Base-by-base conservation (phyloP, 257 asterid genomes). In the Anisodus acutangulus region DNA sequence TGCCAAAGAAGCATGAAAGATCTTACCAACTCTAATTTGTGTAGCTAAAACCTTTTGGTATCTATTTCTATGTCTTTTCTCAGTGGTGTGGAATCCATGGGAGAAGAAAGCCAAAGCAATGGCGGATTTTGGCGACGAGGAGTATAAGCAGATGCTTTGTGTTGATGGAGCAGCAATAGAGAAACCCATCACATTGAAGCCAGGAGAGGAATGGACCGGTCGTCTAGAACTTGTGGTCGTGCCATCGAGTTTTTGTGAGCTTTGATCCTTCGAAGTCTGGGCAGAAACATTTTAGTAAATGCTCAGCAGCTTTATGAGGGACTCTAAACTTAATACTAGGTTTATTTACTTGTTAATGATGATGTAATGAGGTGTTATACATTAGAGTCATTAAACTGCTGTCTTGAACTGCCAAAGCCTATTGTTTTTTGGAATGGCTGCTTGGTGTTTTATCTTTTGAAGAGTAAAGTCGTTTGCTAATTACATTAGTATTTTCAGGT, bases 21-120 rank as follows among this genome's bases (percentile, higher is more conserved):
- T 51, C 11, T 37, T 51, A 13, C 63, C 81, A 26, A 26, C 13
- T 26, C n/a, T 76, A 76, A 31, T 26, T 11, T 49, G 81, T 10
- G 12, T 76, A 12, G 45, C 81, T 76, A 76, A 76, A 76, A 51
- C 81, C 6, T 76, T 74, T 26, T 76, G 13, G 47, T 7, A 19
- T 84, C 17, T 17, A 19, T 82, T 82, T 10, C 3, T 22, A 3
- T 78, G 53, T 49, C 47, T 70, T 58, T 8, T 68, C 3, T 7
- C 72, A 95, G 99, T 87, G 83, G 98, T 95, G 80, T 95, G 99
- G 99, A 95, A 95, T 83, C 98, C 99, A 69, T 95, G 99, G 99
- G 98, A 93, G 55, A 95, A 93, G 91, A 95, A 93, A 78, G 88
- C 97, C 3, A 95, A 91, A 87, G 93, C 97, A 66, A 93, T 95